Evolutionary conservation across 805 yeast genomes (phyloP).

Genomic region (Komagataella phaffii): DNA sequence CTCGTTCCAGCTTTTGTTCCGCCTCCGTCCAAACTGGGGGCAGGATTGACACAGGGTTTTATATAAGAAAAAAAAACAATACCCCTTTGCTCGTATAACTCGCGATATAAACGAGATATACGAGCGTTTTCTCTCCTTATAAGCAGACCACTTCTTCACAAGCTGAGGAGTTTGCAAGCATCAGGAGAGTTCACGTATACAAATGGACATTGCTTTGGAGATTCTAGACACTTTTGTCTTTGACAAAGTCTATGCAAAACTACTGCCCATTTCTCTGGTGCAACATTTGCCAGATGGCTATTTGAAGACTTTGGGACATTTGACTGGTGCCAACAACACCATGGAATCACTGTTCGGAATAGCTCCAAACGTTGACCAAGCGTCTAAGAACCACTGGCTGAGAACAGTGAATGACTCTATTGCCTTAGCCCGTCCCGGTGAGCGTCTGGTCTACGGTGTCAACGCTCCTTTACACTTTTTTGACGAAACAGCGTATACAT

Average conservation of each 20-base stretch:
- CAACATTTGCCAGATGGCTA: conserved; percentile 13
- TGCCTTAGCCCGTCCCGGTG: conserved; percentile 5
- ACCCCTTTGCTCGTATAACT: not conserved
- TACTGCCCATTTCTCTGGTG: conserved; percentile 46
- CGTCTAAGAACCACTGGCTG: conserved; percentile 14
- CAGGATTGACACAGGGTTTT: not conserved
- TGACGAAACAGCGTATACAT: conserved; percentile 39
- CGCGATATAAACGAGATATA: not conserved
- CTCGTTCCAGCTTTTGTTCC: not conserved
- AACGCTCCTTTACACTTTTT: conserved; percentile 38
- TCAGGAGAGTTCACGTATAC: not conserved
- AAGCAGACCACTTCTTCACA: not conserved
- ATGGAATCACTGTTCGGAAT: not conserved
- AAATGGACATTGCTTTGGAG: conserved; percentile 89
- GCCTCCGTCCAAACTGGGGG: not conserved
- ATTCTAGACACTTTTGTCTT: conserved; percentile 57
- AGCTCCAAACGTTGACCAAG: conserved; percentile 9
- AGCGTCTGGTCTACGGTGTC: conserved; percentile 21
- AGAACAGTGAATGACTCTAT: conserved; percentile 11
- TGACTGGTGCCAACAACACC: not conserved
- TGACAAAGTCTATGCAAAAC: conserved; percentile 60
- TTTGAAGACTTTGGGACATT: conserved; percentile 1
- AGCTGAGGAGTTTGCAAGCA: not conserved
- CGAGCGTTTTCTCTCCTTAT: not conserved
- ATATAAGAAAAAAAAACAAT: not conserved